Evolutionary conservation across 140 eudicot species (phyloP), one percentile per base, ranked within the genome.

Genomic region (Oenanthe javanica): DNA sequence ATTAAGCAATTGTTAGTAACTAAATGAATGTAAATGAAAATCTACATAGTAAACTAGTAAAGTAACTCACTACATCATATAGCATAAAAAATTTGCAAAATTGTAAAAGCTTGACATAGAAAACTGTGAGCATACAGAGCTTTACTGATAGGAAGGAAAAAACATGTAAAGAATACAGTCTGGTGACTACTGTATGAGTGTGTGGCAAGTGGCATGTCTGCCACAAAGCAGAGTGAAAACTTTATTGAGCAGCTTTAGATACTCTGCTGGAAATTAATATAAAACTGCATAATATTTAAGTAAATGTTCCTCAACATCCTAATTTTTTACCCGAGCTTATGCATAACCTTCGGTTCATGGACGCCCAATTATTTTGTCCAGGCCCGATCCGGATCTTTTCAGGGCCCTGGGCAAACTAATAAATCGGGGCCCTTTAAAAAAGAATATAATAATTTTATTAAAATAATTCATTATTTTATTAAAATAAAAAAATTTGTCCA

Each of bases 1-100:
- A 43, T 25, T 8, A 67, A 77, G 78, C 21, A 81, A 78, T 23
- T 67, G 38, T 21, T n/a, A n/a, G n/a, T n/a, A n/a, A n/a, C n/a
- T 23, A 61, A 59, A 36, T n/a, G 12, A 18, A 42, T 2, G 45
- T 42, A 42, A 19, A 78, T 43, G 16, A 10, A 45, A 9, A 16
- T 31, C 31, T 31, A 31, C 31, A 31, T 31, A 31, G 31, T 31
- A 31, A 31, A 31, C 31, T 9, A 45, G 31, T 9, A 43, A 7
- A 21, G 36, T 21, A 49, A n/a, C 55, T 73, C 27, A 3, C 14
- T 11, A 46, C 36, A 45, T 42, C 77, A 73, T n/a, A 45, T 46
- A 46, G 46, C 40, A 55, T 15, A 10, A 50, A n/a, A 23, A 21
- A 10, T 3, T 23, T 21, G 16, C 14, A 31, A 27, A 27, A 31